phyloP scores from a whole-genome alignment of 2,329 filamentous ascomycete genomes.

The Aspergillus floridensis region DNA sequence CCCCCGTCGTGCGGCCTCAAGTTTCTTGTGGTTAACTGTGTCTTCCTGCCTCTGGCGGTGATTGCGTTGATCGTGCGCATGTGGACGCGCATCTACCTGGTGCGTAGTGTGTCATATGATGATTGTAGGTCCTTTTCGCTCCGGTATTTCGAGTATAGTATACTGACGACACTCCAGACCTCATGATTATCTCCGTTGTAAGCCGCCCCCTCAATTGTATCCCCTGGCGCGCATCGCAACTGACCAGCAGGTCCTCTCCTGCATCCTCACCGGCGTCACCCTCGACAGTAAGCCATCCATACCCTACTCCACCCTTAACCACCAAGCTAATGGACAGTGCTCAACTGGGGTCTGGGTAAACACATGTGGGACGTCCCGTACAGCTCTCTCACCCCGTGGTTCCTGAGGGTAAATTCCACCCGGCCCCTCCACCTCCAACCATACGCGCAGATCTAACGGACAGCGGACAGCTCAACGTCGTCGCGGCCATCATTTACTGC shows the following conservation, averaged over 20 bases:
- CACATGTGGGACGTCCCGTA: constrained; percentile 31
- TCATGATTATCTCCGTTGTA: constrained; percentile 27
- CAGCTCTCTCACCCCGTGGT: constrained; percentile 19
- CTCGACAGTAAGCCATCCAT: constrained; percentile 21
- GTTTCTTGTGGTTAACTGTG: constrained; percentile 27
- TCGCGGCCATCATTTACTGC: constrained; percentile 31
- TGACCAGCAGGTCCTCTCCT: constrained; percentile 19
- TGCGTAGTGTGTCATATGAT: constrained; percentile 26
- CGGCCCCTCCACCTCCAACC: neutral
- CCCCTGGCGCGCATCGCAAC: neutral
- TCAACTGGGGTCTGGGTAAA: constrained; percentile 27
- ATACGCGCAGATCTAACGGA: neutral
- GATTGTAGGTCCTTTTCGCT: constrained; percentile 23
- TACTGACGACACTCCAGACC: constrained; percentile 13
- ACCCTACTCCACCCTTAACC: neutral
- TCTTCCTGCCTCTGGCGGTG: constrained; percentile 27
- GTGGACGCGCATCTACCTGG: constrained; percentile 28
- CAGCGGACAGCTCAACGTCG: constrained; percentile 22
- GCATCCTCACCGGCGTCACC: constrained; percentile 22
- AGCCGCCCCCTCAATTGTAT: neutral
- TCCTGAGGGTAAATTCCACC: constrained; percentile 19
- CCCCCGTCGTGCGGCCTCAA: constrained; percentile 22
- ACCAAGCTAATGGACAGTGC: constrained; percentile 15
- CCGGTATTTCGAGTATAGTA: neutral
- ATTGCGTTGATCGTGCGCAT: constrained; percentile 20